Evolutionary conservation across 768 basidiomycete species (phyloP), one percentile per base, ranked within the genome.

Genomic region (Psilocybe tampanensis): DNA sequence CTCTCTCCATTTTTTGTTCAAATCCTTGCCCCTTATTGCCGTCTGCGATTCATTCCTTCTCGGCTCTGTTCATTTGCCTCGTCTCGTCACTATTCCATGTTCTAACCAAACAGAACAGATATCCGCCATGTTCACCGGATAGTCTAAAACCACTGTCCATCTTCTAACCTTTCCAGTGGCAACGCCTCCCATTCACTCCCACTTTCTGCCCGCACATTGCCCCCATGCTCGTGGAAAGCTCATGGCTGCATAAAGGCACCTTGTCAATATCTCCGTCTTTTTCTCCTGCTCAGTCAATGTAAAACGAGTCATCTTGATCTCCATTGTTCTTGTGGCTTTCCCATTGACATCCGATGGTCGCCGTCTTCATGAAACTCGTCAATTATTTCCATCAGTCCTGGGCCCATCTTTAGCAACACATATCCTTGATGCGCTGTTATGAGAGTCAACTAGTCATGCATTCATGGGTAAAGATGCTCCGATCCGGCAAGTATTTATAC

Each of bases 1-100:
- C 24, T 44, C 47, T 47, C 54, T 55, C 54, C 54, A 55, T 55
- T 55, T 53, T 54, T 47, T 56, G 47, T 48, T 47, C 51, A 39
- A 13, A 34, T 8, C 33, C 8, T 15, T 34, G 15, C 33, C 12
- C 36, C 36, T 39, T 13, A 39, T 39, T 39, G 36, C 36, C 36
- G 36, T 39, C 36, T 8, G 6, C 36, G 36, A 39, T 39, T 13
- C n/a, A 13, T 39, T 39, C 36, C 36, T 39, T 13, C 36, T 39
- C 36, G 13, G 36, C 12, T n/a, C n/a, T 39, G 13, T 39, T 39
- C 36, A 13, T 39, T 39, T 39, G 6, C 6, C 36, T 39, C 15
- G 36, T 39, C 13, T 13, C 33, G 33, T 8, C 33, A 34, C 33
- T 34, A 7, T 34, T 34, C 33, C 33, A 15, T 34, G 7, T n/a